Percentiles rank a stretch among this genome's conserved stretches.
phyloP scores from a whole-genome alignment of 352 stramenopile genomes.

The Aphanomyces invadans region DNA sequence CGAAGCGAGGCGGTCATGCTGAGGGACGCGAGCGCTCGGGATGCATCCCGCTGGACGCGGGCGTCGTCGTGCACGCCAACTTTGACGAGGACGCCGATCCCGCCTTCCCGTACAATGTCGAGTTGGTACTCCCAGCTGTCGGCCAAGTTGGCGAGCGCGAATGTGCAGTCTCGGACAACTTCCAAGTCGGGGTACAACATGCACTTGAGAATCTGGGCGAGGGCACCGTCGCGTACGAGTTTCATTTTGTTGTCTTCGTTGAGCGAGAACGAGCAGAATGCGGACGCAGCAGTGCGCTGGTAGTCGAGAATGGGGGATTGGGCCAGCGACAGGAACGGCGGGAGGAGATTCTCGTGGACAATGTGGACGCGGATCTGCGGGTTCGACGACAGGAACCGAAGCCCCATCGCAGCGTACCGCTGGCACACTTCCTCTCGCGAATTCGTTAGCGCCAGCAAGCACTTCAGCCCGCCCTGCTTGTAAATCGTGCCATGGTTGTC shows the following conservation, averaged over 20 bases:
- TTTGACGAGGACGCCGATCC: conserved; percentile 67
- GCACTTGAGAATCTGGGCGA: conserved; percentile 86
- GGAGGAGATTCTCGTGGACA: conserved; percentile 82
- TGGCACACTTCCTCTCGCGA: conserved; percentile 87
- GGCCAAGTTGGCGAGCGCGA: conserved; percentile 90
- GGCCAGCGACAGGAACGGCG: conserved; percentile 88
- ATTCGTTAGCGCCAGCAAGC: conserved; percentile 84
- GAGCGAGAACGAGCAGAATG: conserved; percentile 87
- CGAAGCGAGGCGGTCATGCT: conserved; percentile 81
- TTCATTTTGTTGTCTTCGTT: conserved; percentile 92
- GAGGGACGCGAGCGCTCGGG: conserved; percentile 87
- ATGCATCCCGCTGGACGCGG: conserved; percentile 89
- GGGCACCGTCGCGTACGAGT: conserved; percentile 87
- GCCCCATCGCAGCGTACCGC: conserved; percentile 91
- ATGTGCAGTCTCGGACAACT: conserved; percentile 88
- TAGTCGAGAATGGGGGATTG: conserved; percentile 86
- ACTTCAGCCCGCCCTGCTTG: conserved; percentile 87
- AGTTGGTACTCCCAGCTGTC: conserved; percentile 85
- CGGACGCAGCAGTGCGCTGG: conserved; percentile 87
- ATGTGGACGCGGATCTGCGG: conserved; percentile 90
- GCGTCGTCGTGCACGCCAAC: conserved; percentile 75
- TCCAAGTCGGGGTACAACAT: conserved; percentile 87
- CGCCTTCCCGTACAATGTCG: conserved; percentile 85
- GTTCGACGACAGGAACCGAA: conserved; percentile 92
- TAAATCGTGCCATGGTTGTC: conserved; percentile 91